A percentile compares a stretch with the other conserved stretches of the same genome.
phyloP scores from a whole-genome alignment of 2,329 filamentous ascomycete genomes.

The Xylariaceae sp. region DNA sequence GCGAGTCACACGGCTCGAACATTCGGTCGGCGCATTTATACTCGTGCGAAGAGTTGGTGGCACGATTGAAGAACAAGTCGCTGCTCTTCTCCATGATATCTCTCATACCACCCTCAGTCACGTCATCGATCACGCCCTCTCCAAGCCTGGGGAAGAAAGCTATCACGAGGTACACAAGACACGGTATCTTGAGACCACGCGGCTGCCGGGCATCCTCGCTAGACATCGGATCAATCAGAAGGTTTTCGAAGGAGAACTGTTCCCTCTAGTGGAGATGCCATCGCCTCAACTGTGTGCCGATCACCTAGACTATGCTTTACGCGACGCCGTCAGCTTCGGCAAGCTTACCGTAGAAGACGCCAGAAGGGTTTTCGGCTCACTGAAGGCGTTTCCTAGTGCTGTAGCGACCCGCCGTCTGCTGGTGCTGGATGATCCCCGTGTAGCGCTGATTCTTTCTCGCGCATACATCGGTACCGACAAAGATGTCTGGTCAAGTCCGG shows the following conservation, averaged over 20 bases:
- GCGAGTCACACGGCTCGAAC: conserved; percentile 37
- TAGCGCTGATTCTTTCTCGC: conserved; percentile 33
- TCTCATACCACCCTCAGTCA: conserved; percentile 40
- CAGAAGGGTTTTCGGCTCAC: conserved; percentile 24
- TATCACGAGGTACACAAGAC: conserved; percentile 40
- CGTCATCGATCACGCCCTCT: conserved; percentile 38
- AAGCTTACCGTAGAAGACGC: conserved; percentile 33
- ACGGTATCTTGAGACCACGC: conserved; percentile 34
- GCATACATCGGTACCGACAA: conserved; percentile 35
- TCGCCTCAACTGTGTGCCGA: conserved; percentile 39
- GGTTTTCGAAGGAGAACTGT: conserved; percentile 37
- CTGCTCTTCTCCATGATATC: conserved; percentile 39
- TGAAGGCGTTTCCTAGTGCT: conserved; percentile 32
- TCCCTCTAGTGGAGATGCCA: conserved; percentile 37
- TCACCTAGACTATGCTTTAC: conserved; percentile 38
- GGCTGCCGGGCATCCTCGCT: conserved; percentile 34
- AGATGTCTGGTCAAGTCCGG: conserved; percentile 38
- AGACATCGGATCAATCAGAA: conserved; percentile 33
- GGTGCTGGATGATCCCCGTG: conserved; percentile 25
- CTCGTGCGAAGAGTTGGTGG: conserved; percentile 37
- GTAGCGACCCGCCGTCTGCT: conserved; percentile 32
- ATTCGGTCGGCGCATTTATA: conserved; percentile 39
- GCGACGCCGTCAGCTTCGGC: conserved; percentile 34
- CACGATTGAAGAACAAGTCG: conserved; percentile 36
- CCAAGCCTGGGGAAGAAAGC: conserved; percentile 36